Conservation (phyloP, 106 monocot species). For the Phalaenopsis equestris region DNA sequence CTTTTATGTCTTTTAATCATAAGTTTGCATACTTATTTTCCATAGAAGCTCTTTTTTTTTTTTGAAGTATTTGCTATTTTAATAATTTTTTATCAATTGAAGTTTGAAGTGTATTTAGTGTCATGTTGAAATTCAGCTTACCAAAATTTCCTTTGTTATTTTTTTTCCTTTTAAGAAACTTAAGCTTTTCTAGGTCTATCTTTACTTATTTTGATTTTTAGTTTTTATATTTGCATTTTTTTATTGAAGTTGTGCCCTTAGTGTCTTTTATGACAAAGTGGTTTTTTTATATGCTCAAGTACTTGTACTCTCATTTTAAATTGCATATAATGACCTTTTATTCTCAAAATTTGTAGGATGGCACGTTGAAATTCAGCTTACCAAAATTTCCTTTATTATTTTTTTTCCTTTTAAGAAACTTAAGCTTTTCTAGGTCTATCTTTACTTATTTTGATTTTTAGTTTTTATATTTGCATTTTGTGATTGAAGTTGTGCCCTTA, state of each 20-base stretch:
- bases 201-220: neutral
- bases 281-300: neutral
- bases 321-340: neutral
- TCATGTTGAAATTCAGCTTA: too few relatives aligned
- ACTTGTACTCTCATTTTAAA: neutral
- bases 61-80: neutral
- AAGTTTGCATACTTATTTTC: neutral
- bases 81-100: neutral
- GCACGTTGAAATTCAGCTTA: constrained; percentile 75
- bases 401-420: too few relatives aligned
- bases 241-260: neutral
- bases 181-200: neutral
- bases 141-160: too few relatives aligned
- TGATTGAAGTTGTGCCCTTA: neutral
- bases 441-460: neutral
- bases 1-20: too few relatives aligned
- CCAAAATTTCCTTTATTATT: too few relatives aligned
- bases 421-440: neutral
- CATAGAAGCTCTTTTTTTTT: neutral
- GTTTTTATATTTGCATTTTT: neutral
- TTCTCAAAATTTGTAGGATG: constrained; percentile 50
- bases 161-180: too few relatives aligned
- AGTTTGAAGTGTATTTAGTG: too few relatives aligned
- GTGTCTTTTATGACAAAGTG: neutral
- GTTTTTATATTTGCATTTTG: neutral